Base-by-base conservation (phyloP, 75 land plant species). In the Chamaecyparis obtusa region DNA sequence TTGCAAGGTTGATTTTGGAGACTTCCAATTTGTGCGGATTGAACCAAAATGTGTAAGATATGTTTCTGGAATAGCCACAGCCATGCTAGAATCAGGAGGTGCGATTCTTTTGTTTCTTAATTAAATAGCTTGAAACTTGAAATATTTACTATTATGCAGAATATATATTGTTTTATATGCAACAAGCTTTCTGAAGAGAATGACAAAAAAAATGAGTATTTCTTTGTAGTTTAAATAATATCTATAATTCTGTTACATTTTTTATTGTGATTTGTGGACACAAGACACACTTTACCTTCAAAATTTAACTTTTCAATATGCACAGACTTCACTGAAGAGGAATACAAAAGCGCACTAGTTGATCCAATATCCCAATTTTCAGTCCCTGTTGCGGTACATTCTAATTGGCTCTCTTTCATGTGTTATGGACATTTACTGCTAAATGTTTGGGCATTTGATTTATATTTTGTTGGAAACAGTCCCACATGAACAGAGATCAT, bases 401-500 rank as follows among this genome's bases (percentile, higher is more conserved):
- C n/a, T 71, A 55, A 74, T 56, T 87, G 21, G 54, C 49, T 19
- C 16, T 79, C 17, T 36, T 55, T 30, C 49, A 83, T 54, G 33
- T 39, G 16, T n/a, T 81, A 27, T 10, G 16, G 11, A n/a, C 13
- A 81, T 81, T 44, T 81, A 81, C 46, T 9, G 30, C 14, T 43
- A n/a, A 32, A 4, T 10, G 15, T 13, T 43, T 46, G 4, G 32
- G 15, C n/a, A 44, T 10, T 13, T 81, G 54, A 81, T 81, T 13
- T 46, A 46, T 81, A 11, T 46, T 27, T 46, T 44, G 30, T 46
- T 81, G 46, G 54, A 81, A 46, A 88, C 94, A 96, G 99, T 91
- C 93, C 39, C 99, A 98, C 89, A 98, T 98, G 99, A 98, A 98
- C 83, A 93, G 86, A 79, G 99, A 96, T 92, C 99, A 98, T 92